Base-by-base conservation (phyloP, 2,329 filamentous ascomycete species). In the Ilyonectria mors-panacis region DNA sequence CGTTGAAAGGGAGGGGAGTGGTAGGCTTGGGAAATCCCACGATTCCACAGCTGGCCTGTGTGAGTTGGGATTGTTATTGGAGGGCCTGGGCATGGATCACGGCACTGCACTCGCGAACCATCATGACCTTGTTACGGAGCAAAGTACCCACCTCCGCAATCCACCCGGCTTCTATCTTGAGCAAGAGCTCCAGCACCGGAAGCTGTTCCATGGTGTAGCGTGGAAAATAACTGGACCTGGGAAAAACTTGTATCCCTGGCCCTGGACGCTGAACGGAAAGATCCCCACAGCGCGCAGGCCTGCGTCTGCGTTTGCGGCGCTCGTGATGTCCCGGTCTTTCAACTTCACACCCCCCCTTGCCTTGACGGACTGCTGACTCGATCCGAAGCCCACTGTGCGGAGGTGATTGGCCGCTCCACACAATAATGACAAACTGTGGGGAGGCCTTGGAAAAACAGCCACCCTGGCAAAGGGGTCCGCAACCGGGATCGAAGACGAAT, bases 351-450 rank as follows among this genome's bases (percentile, higher is more conserved):
- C 68, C 71, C 65, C 63, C 66, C 45, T 51, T 71, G 64, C 47
- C 51, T 50, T 17, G 35, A 64, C 47, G 60, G 64, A 26, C 65
- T 63, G 63, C 66, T 71, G 69, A 70, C 73, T 75, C 67, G 73
- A 75, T 74, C 67, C 59, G 55, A 65, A 54, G 54, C 21, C 54
- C 54, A 53, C 59, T 28, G 28, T 33, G 42, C 30, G 51, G 35
- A 59, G 44, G 44, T 75, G 71, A 76, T 76, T 75, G 74, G 74
- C 65, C 65, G 68, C 74, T 73, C 74, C 74, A 75, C 74, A 75
- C 72, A 72, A 39, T 45, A 68, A 67, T 63, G 67, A 68, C 70
- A 74, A 72, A 74, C 65, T 74, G 70, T 73, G 72, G 72, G 69
- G 65, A 64, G 57, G 48, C 35, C 39, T 56, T 56, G 44, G 42